Base-by-base conservation (phyloP, 768 basidiomycete species). In the Mycena leptocephala region DNA sequence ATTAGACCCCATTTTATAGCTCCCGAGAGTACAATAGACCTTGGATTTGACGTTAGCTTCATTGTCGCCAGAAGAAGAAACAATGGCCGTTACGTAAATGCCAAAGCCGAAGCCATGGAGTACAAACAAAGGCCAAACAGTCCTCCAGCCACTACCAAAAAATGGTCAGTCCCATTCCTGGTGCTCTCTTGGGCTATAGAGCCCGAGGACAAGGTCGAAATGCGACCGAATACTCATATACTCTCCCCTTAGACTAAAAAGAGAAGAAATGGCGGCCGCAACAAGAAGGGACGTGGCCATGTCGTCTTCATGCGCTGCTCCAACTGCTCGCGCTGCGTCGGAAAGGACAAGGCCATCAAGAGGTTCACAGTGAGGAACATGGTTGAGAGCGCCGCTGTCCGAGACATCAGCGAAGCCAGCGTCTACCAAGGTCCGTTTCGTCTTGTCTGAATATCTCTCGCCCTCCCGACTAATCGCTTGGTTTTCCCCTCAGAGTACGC, bases 331-430 rank as follows among this genome's bases (percentile, higher is more conserved):
- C 95, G 98, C 81, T 97, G 96, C 86, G 97, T 98, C 74, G 94
- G 91, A 81, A 99, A 99, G 92, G 98, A 99, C 91, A 99, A 99
- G 92, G 98, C 98, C 80, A 98, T 99, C 94, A 98, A 98, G 90
- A 92, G 98, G 68, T 98, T 98, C 93, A 98, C 97, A 51, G 98
- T 99, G 84, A 94, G 97, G 88, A 99, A 99, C 93, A 99, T 99
- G 96, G 97, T 99, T 73, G 98, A 99, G 92, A 96, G 96, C 83
- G 98, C 98, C 59, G 98, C 98, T 68, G 96, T 99, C 81, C 91
- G 97, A 78, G 98, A 99, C 89, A 95, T 99, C 85, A 96, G 94
- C 84, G 98, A 99, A 82, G 97, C 97, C 53, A 95, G 94, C 82
- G 94, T 99, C 77, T 99, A 99, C 89, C 87, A 89, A 72, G 96